These are phyloP conservation scores for Aquilaria agallochum DNA, from an alignment of 441 rosid species.

Conservation along the genomic window DNA sequence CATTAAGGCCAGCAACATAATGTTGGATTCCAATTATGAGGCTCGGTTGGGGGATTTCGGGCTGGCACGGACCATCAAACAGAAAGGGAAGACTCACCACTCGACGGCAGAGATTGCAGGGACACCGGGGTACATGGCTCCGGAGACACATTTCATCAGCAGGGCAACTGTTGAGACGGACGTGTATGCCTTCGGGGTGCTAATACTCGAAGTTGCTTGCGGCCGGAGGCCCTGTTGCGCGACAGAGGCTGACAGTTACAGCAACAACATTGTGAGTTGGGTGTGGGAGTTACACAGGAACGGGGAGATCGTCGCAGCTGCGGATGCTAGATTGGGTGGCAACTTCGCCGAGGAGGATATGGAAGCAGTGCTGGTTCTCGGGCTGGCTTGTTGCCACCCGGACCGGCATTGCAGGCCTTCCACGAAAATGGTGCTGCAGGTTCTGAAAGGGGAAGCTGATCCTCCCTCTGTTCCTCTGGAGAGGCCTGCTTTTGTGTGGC, in stretches of 20 bases:
- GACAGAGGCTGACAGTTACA: conserved; percentile 30
- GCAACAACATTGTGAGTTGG: conserved; percentile 52
- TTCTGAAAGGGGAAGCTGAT: conserved; percentile 51
- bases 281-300: conserved; percentile 55
- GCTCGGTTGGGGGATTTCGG: conserved; percentile 68
- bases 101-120: conserved; percentile 66
- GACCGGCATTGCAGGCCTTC: conserved; percentile 66
- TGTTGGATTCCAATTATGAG: conserved; percentile 56
- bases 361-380: conserved; percentile 45
- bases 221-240: conserved; percentile 46
- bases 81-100: conserved; percentile 58
- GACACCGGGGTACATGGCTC: conserved; percentile 82
- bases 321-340: conserved; percentile 37
- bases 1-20: conserved; percentile 72
- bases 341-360: conserved; percentile 32
- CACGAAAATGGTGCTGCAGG: conserved; percentile 55
- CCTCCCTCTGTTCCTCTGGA: conserved; percentile 48
- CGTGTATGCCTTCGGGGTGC: conserved; percentile 50
- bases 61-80: conserved; percentile 57
- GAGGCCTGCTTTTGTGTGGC: conserved; percentile 75
- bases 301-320: conserved; percentile 42
- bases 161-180: conserved; percentile 59
- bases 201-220: conserved; percentile 44
- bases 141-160: conserved; percentile 55
- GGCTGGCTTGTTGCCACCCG: conserved; percentile 81